A percentile compares a stretch with the other conserved stretches of the same genome.
Evolutionary conservation across 768 basidiomycete species (phyloP).

Genomic region (Lactifluus pinguis): DNA sequence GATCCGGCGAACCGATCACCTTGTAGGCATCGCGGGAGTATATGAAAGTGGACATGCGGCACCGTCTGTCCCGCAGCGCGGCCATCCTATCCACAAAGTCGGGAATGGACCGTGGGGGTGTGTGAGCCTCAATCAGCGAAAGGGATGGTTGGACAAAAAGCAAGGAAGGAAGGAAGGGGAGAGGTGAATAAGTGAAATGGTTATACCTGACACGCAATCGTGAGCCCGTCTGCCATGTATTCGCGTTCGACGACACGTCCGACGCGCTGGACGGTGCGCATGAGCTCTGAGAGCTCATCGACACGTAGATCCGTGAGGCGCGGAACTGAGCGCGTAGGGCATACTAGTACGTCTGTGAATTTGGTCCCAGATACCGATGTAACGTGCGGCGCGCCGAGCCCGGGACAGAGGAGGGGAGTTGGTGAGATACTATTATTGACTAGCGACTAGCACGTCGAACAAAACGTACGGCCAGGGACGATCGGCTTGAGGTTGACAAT

Average conservation of each 20-base stretch:
- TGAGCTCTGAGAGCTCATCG: conserved; percentile 70
- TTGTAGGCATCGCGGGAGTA: conserved; percentile 69
- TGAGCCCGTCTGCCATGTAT: conserved; percentile 77
- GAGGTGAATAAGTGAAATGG: not conserved
- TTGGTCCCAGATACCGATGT: not conserved
- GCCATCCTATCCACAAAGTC: conserved; percentile 52
- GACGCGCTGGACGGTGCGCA: conserved; percentile 69
- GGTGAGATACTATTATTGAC: no score
- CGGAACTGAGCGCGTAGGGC: conserved; percentile 41
- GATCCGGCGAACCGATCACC: conserved; percentile 54
- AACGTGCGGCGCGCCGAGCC: no score
- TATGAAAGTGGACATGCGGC: conserved; percentile 95
- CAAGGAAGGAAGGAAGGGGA: not conserved
- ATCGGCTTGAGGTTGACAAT: conserved; percentile 95
- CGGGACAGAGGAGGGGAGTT: no score
- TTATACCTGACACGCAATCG: conserved; percentile 80
- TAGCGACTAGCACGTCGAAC: no score
- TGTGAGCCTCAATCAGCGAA: not conserved
- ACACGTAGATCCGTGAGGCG: conserved; percentile 39
- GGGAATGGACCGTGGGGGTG: no score
- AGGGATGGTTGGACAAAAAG: not conserved
- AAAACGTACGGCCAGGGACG: conserved; percentile 79
- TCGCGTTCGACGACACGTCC: conserved; percentile 72
- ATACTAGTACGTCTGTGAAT: conserved; percentile 43
- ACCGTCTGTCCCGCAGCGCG: conserved; percentile 75